A percentile compares a stretch with the other conserved stretches of the same genome.
phyloP scores from a whole-genome alignment of 1,284 basidiomycete species.

The Moesziomyces globuligerus region DNA sequence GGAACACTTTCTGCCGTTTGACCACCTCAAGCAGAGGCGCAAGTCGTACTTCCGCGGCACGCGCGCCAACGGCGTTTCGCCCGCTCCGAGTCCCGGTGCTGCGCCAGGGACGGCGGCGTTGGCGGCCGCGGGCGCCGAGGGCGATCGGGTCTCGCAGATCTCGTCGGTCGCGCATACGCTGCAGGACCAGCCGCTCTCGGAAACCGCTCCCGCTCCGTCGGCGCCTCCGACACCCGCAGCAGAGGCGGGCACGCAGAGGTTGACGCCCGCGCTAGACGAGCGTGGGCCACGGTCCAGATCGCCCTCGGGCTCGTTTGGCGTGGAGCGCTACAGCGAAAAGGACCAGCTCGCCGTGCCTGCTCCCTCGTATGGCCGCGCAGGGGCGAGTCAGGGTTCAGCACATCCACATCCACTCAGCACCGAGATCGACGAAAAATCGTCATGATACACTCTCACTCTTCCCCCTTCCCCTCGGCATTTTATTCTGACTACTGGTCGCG shows the following conservation, averaged over 20 bases:
- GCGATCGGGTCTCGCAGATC: slow-evolving; percentile 39
- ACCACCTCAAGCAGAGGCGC: slow-evolving; percentile 59
- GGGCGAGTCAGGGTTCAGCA: not conserved
- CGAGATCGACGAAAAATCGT: not conserved
- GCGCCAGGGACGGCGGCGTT: not conserved
- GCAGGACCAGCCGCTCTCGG: slow-evolving; percentile 58
- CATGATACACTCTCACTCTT: not conserved
- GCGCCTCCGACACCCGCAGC: not conserved
- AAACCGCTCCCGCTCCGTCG: slow-evolving; percentile 30
- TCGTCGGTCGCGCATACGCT: slow-evolving; percentile 49
- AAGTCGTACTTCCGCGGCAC: slow-evolving; percentile 53
- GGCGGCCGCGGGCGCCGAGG: slow-evolving; percentile 11
- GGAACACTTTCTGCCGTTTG: slow-evolving; percentile 74
- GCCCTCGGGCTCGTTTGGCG: not conserved
- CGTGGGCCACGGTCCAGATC: not conserved
- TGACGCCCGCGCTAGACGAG: slow-evolving; percentile 11
- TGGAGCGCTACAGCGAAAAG: slow-evolving; percentile 23
- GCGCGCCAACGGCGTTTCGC: not conserved
- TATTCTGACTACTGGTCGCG: not conserved
- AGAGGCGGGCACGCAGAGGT: not conserved
- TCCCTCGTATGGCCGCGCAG: not conserved
- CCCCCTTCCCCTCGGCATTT: not conserved
- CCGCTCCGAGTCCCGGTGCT: not conserved
- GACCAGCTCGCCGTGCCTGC: slow-evolving; percentile 11
- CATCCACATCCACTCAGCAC: too few relatives aligned